Evolutionary conservation across 2,329 filamentous ascomycete genomes (phyloP), one percentile per base, ranked within the genome.

Genomic region (Raffaelea arxii): DNA sequence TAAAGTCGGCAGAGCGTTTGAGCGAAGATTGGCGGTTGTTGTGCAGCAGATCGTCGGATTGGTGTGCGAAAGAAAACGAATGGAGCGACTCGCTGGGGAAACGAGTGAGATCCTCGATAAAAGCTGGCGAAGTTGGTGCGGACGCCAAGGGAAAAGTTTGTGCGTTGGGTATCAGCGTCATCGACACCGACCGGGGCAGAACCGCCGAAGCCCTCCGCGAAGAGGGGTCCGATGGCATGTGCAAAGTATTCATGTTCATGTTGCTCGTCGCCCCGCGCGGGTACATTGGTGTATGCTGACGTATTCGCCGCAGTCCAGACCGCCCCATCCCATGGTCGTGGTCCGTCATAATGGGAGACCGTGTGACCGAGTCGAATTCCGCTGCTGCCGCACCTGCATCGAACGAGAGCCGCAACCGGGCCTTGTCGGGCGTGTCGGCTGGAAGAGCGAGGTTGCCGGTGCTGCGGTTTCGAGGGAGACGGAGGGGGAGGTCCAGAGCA

Each of bases 71-170:
- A 12, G 91, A 97, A 68, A 98, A 98, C 2, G 92, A 98, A 65
- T 98, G 92, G 41, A 98, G 71, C 6, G 92, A 98, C 62, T 98
- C 92, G 56, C 87, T 88, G 2, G 92, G 91, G 61, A 98, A 98
- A 43, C 90, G 83, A 40, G 82, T 83, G 40, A 98, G 77, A 60
- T 98, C 92, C 69, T 97, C 92, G 58, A 80, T 77, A 59, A 89
- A 88, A 51, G 78, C 78, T 22, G 88, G 87, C 21, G 88, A 89
- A 19, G 74, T 70, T 22, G 83, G 81, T 6, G 74, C 81, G n/a
- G 80, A 71, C 6, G 75, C 71, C 42, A 72, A 66, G 39, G 73
- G 24, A 25, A 50, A 46, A 21, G 27, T 74, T 40, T 73, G 68
- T n/a, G n/a, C n/a, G 30, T 75, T 76, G 27, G 81, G 68, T 52